phyloP scores from a whole-genome alignment of 2,329 filamentous ascomycete species.

The Pestalotiopsis sp. region DNA sequence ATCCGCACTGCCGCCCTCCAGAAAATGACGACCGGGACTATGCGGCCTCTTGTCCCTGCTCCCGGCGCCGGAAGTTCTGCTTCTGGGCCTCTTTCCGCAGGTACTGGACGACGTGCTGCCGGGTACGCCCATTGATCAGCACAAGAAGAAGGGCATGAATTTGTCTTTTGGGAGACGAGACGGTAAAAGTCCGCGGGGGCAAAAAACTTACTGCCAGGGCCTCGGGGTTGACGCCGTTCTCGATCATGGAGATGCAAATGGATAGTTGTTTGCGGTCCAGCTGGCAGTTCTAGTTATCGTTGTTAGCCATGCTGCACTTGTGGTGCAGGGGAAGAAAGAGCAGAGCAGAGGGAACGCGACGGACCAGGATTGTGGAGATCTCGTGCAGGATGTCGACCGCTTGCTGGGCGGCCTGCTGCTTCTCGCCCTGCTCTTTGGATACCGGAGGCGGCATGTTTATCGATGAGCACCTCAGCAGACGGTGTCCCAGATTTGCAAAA shows the following conservation, averaged over 20 bases:
- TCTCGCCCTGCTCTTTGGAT: constrained; percentile 52
- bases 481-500: neutral
- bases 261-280: constrained; percentile 89
- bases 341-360: neutral
- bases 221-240: constrained; percentile 96
- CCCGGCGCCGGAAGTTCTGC: constrained; percentile 41
- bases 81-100: constrained; percentile 59
- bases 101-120: constrained; percentile 62
- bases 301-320: neutral
- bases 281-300: constrained; percentile 75
- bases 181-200: neutral
- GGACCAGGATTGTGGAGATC: constrained; percentile 87
- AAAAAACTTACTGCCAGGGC: constrained; percentile 77
- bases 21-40: neutral
- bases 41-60: constrained; percentile 5
- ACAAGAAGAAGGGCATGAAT: neutral
- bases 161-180: neutral
- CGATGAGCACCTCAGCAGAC: neutral
- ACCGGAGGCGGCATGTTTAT: constrained; percentile 38
- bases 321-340: neutral
- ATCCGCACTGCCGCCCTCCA: neutral
- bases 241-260: constrained; percentile 94
- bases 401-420: constrained; percentile 77
- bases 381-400: constrained; percentile 83
- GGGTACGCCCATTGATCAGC: neutral